Conservation (phyloP, 1,284 basidiomycete genomes). For the Mycosarcoma maydis region DNA sequence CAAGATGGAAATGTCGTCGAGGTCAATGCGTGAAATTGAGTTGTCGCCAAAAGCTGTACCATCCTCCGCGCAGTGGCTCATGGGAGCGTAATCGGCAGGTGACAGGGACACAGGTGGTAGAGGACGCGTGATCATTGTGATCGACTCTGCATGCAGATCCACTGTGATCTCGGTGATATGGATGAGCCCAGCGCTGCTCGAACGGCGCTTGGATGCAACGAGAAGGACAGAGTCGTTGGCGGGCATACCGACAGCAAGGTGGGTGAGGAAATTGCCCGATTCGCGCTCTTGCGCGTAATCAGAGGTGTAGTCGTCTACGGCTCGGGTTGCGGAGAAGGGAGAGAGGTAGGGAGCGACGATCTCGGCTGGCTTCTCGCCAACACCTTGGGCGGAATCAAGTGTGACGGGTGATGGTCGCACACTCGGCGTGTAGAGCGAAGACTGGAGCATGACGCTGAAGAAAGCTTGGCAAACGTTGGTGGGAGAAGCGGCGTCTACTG, state of each 20-base stretch:
- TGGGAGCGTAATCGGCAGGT: not conserved
- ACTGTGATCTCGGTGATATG: constrained; percentile 35
- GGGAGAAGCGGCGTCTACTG: not conserved
- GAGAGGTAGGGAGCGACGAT: constrained; percentile 1
- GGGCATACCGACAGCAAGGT: constrained; percentile 45
- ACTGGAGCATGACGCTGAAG: constrained; percentile 28
- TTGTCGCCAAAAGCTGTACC: not conserved
- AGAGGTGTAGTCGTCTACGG: not conserved
- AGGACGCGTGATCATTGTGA: constrained; percentile 44
- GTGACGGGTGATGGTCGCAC: constrained; percentile 42
- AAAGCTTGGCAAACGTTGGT: not conserved
- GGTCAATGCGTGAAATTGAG: too few relatives aligned
- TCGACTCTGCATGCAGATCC: constrained; percentile 20
- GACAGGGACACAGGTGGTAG: constrained; percentile 23
- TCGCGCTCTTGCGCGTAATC: not conserved
- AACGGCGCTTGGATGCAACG: constrained; percentile 24
- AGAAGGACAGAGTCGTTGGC: constrained; percentile 27
- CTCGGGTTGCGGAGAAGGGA: constrained; percentile 1
- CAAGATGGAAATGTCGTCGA: constrained; percentile 5
- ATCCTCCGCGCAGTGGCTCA: not conserved
- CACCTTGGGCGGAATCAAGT: constrained; percentile 19
- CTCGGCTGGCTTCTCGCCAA: constrained; percentile 1
- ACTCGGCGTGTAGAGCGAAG: constrained; percentile 26
- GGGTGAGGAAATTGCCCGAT: constrained; percentile 10
- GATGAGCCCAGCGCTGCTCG: constrained; percentile 10